phyloP scores from a whole-genome alignment of 345 rosid species.

The Brassica cretica region DNA sequence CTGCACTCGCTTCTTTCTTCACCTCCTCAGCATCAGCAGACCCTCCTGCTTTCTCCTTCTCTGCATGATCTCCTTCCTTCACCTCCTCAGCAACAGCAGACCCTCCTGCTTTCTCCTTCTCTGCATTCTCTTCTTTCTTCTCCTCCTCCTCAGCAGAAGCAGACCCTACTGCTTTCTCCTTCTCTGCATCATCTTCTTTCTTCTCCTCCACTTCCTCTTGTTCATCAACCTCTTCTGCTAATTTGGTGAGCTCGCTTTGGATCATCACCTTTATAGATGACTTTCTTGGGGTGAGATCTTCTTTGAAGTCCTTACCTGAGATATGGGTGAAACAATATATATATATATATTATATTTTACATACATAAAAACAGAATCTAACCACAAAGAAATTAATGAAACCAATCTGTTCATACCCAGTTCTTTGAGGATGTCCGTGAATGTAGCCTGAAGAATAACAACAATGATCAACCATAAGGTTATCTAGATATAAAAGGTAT shows the following conservation, averaged over 20 bases:
- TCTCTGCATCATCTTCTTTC: constrained; percentile 22
- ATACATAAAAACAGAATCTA: neutral
- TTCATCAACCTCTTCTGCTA: constrained; percentile 78
- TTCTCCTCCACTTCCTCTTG: constrained; percentile 51
- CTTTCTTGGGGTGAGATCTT: constrained; percentile 72
- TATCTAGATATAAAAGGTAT: constrained; percentile 6
- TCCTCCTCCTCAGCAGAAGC: constrained; percentile 25
- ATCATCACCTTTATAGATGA: constrained; percentile 75
- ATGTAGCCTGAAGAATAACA: constrained; percentile 80
- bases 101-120: neutral
- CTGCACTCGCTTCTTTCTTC: constrained; percentile 23
- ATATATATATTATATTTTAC: neutral
- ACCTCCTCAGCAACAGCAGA: constrained; percentile 34
- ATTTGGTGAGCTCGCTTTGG: constrained; percentile 88
- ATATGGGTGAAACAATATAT: constrained; percentile 18
- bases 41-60: constrained; percentile 32
- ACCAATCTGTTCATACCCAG: constrained; percentile 58
- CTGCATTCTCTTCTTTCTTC: neutral
- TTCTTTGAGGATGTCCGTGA: constrained; percentile 82
- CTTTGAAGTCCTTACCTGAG: constrained; percentile 57
- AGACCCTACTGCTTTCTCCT: constrained; percentile 22
- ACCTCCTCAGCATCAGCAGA: constrained; percentile 35
- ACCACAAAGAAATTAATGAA: neutral
- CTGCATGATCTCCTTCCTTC: constrained; percentile 22
- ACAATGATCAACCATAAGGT: constrained; percentile 8